Percentiles rank a stretch among this genome's conserved stretches.
phyloP scores from a whole-genome alignment of 2,329 filamentous ascomycete genomes.

The Cladobotryum protrusum region DNA sequence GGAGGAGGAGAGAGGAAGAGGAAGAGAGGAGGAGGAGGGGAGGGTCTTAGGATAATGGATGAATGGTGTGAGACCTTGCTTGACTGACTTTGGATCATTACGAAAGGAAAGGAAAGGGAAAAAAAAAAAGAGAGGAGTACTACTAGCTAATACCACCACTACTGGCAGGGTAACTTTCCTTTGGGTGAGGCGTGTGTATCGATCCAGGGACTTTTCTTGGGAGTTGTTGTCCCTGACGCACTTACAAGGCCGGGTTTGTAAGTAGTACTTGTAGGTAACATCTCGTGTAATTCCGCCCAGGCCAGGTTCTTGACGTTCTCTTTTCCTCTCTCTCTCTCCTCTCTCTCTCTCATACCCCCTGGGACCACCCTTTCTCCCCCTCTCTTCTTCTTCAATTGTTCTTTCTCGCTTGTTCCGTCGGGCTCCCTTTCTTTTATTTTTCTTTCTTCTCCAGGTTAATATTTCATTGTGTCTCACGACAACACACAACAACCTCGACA shows the following conservation, averaged over 20 bases:
- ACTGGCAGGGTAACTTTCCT: too few species aligned
- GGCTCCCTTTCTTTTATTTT: neutral
- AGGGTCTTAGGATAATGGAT: neutral
- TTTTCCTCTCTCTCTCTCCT: neutral
- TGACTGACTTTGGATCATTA: neutral
- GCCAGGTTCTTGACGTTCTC: neutral
- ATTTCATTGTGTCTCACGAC: neutral
- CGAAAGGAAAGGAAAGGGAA: neutral
- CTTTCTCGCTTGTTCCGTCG: neutral
- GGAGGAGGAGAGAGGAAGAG: neutral
- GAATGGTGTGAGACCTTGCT: neutral
- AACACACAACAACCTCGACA: too few species aligned
- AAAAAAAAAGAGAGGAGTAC: neutral
- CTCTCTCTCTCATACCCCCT: too few species aligned
- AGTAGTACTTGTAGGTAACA: too few species aligned
- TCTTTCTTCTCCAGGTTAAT: neutral
- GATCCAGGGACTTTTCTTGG: too few species aligned
- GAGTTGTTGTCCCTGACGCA: constrained; percentile 1
- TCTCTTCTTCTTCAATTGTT: neutral
- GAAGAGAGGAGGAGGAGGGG: neutral
- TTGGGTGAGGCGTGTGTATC: too few species aligned
- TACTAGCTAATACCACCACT: too few species aligned
- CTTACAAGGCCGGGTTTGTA: neutral
- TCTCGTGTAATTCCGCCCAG: neutral
- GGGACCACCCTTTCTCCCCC: neutral